phyloP scores from a whole-genome alignment of 768 basidiomycete genomes.

The Chalciporus piperatus region DNA sequence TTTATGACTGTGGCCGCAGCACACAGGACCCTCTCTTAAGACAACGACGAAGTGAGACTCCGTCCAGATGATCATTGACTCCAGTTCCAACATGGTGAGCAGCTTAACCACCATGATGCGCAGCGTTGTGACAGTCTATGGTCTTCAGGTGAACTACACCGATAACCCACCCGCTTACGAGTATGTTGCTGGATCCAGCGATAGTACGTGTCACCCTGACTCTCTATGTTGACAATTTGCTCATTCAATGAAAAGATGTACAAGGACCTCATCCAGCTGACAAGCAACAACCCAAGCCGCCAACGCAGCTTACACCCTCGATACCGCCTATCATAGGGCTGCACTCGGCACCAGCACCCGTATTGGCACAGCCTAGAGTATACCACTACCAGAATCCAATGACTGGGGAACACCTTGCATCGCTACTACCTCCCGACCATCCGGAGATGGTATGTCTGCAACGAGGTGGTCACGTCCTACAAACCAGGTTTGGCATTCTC shows the following conservation, averaged over 20 bases:
- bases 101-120: neutral
- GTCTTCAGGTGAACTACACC: conserved; percentile 14
- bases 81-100: conserved; percentile 27
- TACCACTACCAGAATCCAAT: conserved; percentile 68
- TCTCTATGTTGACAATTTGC: neutral
- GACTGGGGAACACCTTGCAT: conserved; percentile 56
- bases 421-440: conserved; percentile 70
- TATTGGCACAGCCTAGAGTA: conserved; percentile 45
- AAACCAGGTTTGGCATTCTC: conserved; percentile 66
- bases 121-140: neutral
- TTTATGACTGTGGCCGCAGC: conserved; percentile 10
- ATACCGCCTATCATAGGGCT: conserved; percentile 17
- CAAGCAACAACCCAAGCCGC: conserved; percentile 13
- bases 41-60: neutral
- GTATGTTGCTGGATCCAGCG: conserved; percentile 24
- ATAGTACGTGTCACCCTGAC: conserved; percentile 24
- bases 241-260: conserved; percentile 10
- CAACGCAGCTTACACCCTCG: conserved; percentile 2
- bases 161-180: conserved; percentile 55
- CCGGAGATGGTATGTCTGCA: conserved; percentile 88
- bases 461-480: conserved; percentile 59
- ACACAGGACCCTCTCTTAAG: neutral
- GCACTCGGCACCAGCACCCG: conserved; percentile 30
- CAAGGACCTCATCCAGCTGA: conserved; percentile 1
- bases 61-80: conserved; percentile 25